These are phyloP conservation scores for Phylloporus sp. DNA, from an alignment of 768 basidiomycete species.

Conservation along the genomic window DNA sequence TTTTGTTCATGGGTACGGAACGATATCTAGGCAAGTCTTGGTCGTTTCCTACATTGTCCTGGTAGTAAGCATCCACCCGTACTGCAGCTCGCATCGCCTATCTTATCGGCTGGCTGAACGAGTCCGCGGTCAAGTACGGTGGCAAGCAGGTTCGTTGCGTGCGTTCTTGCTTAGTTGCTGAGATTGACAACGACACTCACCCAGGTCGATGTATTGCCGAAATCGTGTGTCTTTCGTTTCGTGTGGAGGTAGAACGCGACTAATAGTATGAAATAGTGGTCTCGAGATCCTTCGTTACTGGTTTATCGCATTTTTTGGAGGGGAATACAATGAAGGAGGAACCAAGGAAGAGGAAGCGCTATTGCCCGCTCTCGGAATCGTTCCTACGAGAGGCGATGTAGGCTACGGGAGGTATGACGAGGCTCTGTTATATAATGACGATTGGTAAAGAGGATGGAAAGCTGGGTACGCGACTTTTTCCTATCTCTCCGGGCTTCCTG, in stretches of 20 bases:
- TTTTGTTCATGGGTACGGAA: neutral
- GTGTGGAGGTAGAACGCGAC: too few species aligned
- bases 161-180: neutral
- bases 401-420: neutral
- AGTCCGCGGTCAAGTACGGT: slow-evolving; percentile 10
- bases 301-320: neutral
- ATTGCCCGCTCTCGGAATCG: too few species aligned
- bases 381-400: neutral
- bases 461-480: too few species aligned
- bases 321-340: too few species aligned
- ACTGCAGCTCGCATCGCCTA: neutral
- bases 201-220: slow-evolving; percentile 2
- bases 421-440: neutral
- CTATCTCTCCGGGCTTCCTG: too few species aligned
- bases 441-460: neutral
- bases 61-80: neutral
- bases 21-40: slow-evolving; percentile 1
- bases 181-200: neutral
- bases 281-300: neutral
- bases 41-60: neutral
- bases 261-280: too few species aligned
- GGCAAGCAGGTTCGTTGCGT: slow-evolving; percentile 13
- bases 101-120: slow-evolving; percentile 11
- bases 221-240: neutral
- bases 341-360: too few species aligned